Evolutionary conservation across 805 yeast species (phyloP).

Genomic region (Starmerella asiatica): DNA sequence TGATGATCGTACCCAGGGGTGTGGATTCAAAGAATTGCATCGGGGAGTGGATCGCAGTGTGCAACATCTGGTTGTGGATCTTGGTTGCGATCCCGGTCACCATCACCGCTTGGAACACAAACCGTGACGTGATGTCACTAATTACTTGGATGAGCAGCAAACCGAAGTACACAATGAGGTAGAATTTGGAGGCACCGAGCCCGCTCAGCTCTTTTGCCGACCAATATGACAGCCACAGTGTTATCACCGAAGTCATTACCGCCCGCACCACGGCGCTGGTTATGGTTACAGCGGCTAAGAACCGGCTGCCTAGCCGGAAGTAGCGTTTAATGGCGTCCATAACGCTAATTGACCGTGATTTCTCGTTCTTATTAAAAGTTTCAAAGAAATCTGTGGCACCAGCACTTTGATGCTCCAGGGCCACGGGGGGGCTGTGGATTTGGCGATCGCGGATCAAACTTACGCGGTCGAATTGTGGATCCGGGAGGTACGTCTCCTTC

Average conservation of each 20-base stretch:
- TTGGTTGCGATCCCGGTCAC: slow-evolving; percentile 6
- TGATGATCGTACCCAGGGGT: slow-evolving; percentile 80
- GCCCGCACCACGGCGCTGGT: not conserved
- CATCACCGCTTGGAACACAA: slow-evolving; percentile 11
- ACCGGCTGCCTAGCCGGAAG: not conserved
- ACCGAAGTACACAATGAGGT: slow-evolving; percentile 12
- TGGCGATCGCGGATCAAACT: not conserved
- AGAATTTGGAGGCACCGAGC: slow-evolving; percentile 10
- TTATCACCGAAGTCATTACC: not conserved
- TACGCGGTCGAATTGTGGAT: not conserved
- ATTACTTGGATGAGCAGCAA: slow-evolving; percentile 7
- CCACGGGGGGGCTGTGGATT: not conserved
- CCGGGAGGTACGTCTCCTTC: not conserved
- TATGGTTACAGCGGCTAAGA: not conserved
- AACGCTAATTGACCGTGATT: not conserved
- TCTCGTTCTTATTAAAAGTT: not conserved
- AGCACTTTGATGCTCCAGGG: not conserved
- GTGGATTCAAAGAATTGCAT: slow-evolving; percentile 91
- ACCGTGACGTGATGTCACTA: slow-evolving; percentile 5
- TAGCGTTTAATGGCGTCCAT: not conserved
- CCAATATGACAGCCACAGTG: slow-evolving; percentile 19
- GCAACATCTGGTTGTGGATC: slow-evolving; percentile 57
- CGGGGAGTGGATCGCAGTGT: slow-evolving; percentile 64
- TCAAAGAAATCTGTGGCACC: not conserved
- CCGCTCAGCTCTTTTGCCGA: slow-evolving; percentile 16